phyloP scores from a whole-genome alignment of 192 early-diverging fungal genomes.

The Coemansia sp. region DNA sequence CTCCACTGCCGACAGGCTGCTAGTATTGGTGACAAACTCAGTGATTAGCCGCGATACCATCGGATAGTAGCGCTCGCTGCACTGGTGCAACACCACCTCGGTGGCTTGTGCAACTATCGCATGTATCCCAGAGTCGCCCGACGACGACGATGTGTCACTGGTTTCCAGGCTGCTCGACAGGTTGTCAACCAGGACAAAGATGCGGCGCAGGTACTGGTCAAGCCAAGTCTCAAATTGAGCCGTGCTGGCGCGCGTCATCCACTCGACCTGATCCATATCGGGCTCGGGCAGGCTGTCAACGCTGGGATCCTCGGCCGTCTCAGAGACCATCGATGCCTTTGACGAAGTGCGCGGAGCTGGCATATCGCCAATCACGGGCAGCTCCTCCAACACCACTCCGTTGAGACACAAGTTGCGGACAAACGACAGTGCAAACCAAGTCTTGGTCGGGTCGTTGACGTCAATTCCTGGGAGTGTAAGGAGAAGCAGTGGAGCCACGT shows the following conservation, averaged over 20 bases:
- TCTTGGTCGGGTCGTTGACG: constrained; percentile 88
- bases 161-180: constrained; percentile 44
- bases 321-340: constrained; percentile 47
- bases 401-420: constrained; percentile 46
- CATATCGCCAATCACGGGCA: constrained; percentile 39
- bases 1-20: constrained; percentile 47
- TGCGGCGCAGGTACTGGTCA: constrained; percentile 75
- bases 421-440: constrained; percentile 57
- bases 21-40: constrained; percentile 45
- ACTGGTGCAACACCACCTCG: constrained; percentile 44
- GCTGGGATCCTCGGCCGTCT: constrained; percentile 51
- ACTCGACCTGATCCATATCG: constrained; percentile 70
- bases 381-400: constrained; percentile 52
- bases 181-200: constrained; percentile 71
- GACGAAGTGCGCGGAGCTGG: constrained; percentile 25
- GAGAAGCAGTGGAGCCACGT: constrained; percentile 76
- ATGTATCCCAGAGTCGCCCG: constrained; percentile 29
- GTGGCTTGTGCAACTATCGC: constrained; percentile 36
- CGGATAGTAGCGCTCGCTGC: constrained; percentile 50
- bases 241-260: constrained; percentile 68
- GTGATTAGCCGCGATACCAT: constrained; percentile 54
- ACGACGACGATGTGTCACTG: constrained; percentile 20
- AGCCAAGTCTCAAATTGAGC: constrained; percentile 89
- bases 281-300: constrained; percentile 45
- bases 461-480: constrained; percentile 90